A percentile compares a stretch with the other conserved stretches of the same genome.
Conservation (phyloP, 805 yeast species). For the Nakazawaea ernobii region DNA sequence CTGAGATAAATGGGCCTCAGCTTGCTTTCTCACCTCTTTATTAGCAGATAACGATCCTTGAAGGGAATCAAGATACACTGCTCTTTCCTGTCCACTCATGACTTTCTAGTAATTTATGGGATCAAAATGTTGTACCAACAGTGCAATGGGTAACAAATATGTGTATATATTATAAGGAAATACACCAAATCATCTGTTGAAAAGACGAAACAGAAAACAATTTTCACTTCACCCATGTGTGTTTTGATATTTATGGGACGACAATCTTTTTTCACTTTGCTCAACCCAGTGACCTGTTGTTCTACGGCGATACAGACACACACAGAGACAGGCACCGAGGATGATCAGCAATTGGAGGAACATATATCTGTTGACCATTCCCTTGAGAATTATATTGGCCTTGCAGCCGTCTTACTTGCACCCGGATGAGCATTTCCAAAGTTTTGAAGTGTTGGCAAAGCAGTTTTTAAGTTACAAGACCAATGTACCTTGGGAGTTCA, state of each 20-base stretch:
- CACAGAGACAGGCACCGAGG: too few species aligned
- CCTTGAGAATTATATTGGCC: conserved; percentile 49
- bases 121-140: background rate
- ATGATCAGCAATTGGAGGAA: conserved; percentile 37
- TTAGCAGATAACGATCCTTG: conserved; percentile 36
- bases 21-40: conserved; percentile 32
- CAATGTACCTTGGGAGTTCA: conserved; percentile 82
- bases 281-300: too few species aligned
- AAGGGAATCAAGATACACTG: conserved; percentile 8
- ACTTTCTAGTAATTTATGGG: background rate
- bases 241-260: background rate
- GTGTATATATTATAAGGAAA: too few species aligned
- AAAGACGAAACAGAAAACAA: too few species aligned
- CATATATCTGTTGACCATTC: conserved; percentile 37
- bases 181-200: too few species aligned
- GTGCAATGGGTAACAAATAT: too few species aligned
- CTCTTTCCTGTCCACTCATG: background rate
- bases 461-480: conserved; percentile 32
- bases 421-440: conserved; percentile 96
- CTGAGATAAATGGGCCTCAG: conserved; percentile 35
- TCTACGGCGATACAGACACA: too few species aligned
- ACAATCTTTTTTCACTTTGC: background rate
- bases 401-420: conserved; percentile 81
- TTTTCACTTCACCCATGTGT: background rate
- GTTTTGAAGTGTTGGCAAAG: conserved; percentile 65